Percentiles rank a stretch among this genome's conserved stretches.
Evolutionary conservation across 1,139 yeast species (phyloP).

Genomic region (Scheffersomyces cryptocercus): DNA sequence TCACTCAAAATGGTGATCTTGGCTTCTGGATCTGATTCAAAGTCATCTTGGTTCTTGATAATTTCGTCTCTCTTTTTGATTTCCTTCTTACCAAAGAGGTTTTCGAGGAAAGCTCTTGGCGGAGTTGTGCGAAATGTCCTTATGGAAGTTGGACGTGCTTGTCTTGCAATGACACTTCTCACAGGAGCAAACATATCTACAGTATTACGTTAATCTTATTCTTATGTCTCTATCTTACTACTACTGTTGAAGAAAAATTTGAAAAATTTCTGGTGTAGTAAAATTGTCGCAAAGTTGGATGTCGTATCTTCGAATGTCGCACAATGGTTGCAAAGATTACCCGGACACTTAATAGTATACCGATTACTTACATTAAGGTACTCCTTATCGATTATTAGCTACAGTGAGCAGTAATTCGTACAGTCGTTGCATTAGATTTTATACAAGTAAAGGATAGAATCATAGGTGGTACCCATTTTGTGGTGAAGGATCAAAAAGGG

Average conservation of each 20-base stretch:
- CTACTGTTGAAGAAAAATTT: not conserved
- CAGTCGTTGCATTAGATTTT: too few relatives aligned
- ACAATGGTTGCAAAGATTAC: not conserved
- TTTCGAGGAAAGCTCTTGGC: slow-evolving; percentile 15
- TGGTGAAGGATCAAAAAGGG: too few relatives aligned
- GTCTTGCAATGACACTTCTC: not conserved
- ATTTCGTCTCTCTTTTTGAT: slow-evolving; percentile 31
- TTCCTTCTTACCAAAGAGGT: slow-evolving; percentile 23
- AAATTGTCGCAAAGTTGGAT: not conserved
- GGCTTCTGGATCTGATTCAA: slow-evolving; percentile 31
- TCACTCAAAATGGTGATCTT: slow-evolving; percentile 39
- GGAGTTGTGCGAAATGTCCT: slow-evolving; percentile 14
- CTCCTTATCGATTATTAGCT: too few relatives aligned
- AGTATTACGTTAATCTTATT: not conserved
- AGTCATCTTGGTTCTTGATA: slow-evolving; percentile 43
- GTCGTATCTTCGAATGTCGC: not conserved
- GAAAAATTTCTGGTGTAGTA: not conserved
- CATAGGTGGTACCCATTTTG: too few relatives aligned
- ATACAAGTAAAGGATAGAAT: too few relatives aligned
- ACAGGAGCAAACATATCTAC: not conserved
- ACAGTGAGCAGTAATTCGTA: too few relatives aligned
- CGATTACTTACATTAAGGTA: too few relatives aligned
- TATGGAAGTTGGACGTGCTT: slow-evolving; percentile 5
- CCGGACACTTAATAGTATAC: too few relatives aligned
- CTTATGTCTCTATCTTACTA: not conserved